phyloP scores from a whole-genome alignment of 176 grass and related monocot genomes.

The Cocos nucifera region DNA sequence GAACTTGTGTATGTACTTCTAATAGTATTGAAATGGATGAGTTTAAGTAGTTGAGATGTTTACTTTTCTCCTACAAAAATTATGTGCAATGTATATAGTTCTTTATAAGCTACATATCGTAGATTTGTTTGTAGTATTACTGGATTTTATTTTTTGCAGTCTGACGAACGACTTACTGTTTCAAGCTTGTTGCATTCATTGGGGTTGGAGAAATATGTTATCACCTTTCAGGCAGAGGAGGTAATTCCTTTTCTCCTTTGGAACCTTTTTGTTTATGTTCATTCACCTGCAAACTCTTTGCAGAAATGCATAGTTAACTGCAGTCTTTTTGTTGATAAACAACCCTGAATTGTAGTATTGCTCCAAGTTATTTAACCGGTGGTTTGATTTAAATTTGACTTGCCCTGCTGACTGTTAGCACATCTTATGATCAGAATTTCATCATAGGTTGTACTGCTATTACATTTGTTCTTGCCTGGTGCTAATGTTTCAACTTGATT shows the following conservation, averaged over 20 bases:
- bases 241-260: constrained; percentile 25
- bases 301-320: not conserved
- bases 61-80: too few species aligned
- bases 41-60: too few species aligned
- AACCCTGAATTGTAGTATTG: not conserved
- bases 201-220: constrained; percentile 68
- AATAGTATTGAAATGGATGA: too few species aligned
- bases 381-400: too few species aligned
- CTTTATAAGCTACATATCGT: too few species aligned
- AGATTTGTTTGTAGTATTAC: not conserved
- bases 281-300: not conserved
- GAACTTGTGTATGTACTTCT: too few species aligned
- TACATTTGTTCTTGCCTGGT: too few species aligned
- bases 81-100: too few species aligned
- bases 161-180: constrained; percentile 46
- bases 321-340: not conserved
- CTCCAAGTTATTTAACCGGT: not conserved
- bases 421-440: too few species aligned
- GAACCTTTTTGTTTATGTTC: not conserved
- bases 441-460: too few species aligned
- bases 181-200: constrained; percentile 53
- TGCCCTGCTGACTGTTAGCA: too few species aligned
- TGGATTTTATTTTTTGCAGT: constrained; percentile 40
- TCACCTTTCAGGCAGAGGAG: constrained; percentile 93
- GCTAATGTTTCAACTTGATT: too few species aligned